A percentile compares a stretch with the other conserved stretches of the same genome.
phyloP scores from a whole-genome alignment of 2,329 filamentous ascomycete genomes.

The Nemania sp. region DNA sequence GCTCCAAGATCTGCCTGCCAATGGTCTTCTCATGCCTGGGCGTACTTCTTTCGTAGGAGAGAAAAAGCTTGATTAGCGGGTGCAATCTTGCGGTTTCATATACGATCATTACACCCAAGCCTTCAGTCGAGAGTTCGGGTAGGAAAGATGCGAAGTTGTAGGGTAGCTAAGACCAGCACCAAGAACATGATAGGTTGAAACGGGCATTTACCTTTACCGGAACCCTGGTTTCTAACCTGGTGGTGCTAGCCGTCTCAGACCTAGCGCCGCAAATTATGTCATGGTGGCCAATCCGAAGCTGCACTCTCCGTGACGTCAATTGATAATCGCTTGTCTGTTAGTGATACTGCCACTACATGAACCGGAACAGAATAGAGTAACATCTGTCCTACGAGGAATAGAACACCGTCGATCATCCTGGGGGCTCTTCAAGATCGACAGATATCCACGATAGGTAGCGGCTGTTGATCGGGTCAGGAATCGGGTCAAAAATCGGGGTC shows the following conservation, averaged over 20 bases:
- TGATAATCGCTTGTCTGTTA: neutral
- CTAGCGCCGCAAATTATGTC: constrained; percentile 12
- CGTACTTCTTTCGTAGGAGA: neutral
- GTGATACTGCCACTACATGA: neutral
- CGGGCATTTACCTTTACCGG: neutral
- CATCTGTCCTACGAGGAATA: neutral
- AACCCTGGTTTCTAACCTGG: neutral
- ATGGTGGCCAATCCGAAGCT: constrained; percentile 12
- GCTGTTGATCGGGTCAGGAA: neutral
- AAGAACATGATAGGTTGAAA: neutral
- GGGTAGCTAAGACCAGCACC: no score
- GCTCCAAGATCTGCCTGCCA: neutral
- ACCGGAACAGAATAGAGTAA: neutral
- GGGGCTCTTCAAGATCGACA: constrained; percentile 2
- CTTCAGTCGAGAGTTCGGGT: neutral
- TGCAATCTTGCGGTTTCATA: neutral
- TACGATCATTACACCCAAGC: neutral
- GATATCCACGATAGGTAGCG: neutral
- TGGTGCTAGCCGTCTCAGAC: neutral
- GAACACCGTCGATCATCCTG: constrained; percentile 9
- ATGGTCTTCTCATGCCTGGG: neutral
- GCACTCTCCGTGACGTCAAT: constrained; percentile 18
- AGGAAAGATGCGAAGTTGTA: neutral
- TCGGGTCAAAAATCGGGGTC: no score
- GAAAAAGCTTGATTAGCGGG: neutral